Evolutionary conservation across 2,329 filamentous ascomycete genomes (phyloP), one percentile per base, ranked within the genome.

Genomic region (Talaromyces albobiverticillius): DNA sequence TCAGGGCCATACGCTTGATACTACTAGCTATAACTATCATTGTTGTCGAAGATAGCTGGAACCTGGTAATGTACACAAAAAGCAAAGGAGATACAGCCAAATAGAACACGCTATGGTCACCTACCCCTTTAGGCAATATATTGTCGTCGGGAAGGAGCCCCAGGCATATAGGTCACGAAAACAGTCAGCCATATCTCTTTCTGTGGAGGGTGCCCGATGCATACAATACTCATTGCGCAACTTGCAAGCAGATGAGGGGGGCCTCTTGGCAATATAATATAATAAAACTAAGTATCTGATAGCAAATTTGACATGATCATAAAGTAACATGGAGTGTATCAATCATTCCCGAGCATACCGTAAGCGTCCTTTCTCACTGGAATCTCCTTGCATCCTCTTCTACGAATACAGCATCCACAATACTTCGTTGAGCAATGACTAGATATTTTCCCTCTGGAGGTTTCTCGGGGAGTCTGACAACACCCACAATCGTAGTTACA

Each of bases 401-500:
- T 11, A 10, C 46, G 46, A 23, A 49, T 49, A 49, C 46, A 49
- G 31, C 46, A 49, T 18, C 46, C 29, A 49, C 46, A 36, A 11
- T n/a, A 49, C 14, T 38, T 29, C 25, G 23, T 23, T 10, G 26
- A 34, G 31, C 46, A 49, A 49, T 49, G 46, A 13, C 46, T 29
- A n/a, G 10, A 20, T 6, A 18, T 4, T 16, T 8, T 38, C n/a
- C 18, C 31, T 34, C 46, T 34, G 4, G 46, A 20, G 8, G 26
- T 38, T 20, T 49, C 23, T 13, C 31, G 14, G n/a, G 26, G 46
- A 20, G 26, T 29, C 3, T 25, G 46, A 38, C 46, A 49, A 38
- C 46, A 49, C 13, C 46, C 46, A 49, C 46, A 49, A 38, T 49
- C 29, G 16, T 18, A 38, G 5, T 38, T 34, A 49, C 46, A 49